Evolutionary conservation across 2,329 filamentous ascomycete genomes (phyloP), one percentile per base, ranked within the genome.

Genomic region (Talaromyces sp.): DNA sequence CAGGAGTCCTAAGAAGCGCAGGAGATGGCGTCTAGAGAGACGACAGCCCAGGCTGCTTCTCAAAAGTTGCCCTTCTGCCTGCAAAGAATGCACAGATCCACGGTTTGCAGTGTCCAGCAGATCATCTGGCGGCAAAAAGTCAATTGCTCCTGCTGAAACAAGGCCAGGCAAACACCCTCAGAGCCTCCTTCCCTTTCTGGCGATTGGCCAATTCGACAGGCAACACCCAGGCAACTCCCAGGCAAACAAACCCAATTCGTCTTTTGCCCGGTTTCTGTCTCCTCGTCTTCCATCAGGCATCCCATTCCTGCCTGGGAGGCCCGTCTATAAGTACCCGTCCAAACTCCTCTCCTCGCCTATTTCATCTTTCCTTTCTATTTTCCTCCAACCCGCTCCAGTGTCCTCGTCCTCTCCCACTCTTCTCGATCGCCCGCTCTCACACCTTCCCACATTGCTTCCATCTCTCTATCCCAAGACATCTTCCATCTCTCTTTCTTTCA

Each of bases 251-350:
- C 31, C 23, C 50, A 33, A 28, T 48, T 48, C 11, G 16, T 16
- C 3, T 5, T 5, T 35, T 21, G 16, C 48, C 56, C 8, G n/a
- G 16, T 4, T 21, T 18, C 18, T 3, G 9, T 37, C n/a, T 37
- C 28, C 48, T 52, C 48, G 21, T 52, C n/a, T 9, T 18, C 8
- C 48, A n/a, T 31, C 48, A 52, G 28, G 48, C 48, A 52, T 8
- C 16, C 48, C 16, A 35, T 33, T 11, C 33, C 28, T 52, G 50
- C 50, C 50, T 54, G 31, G 5, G 9, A 21, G 11, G 4, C 33
- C 28, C 9, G 28, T 55, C 59, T 61, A 55, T 61, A 61, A 61
- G 23, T 23, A 44, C 33, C 16, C 5, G 48, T 16, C 59, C 23
- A 42, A 1, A 31, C n/a, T 25, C 37, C 28, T 28, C 23, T 35